These are phyloP conservation scores for Pseudopithomyces maydicus DNA, from an alignment of 2,329 filamentous ascomycete species.

Conservation along the genomic window DNA sequence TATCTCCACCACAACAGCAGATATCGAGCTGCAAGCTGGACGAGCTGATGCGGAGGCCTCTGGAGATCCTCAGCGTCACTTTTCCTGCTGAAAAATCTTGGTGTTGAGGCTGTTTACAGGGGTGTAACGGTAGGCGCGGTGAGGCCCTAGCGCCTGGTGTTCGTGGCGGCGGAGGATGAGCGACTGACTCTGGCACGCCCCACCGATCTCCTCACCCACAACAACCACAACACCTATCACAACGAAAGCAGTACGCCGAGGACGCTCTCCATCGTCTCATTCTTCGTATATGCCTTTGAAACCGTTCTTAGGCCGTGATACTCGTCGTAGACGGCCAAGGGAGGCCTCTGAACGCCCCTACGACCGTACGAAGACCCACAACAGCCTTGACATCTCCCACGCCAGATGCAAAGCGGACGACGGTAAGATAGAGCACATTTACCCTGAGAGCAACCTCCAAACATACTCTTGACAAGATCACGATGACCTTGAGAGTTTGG, in stretches of 20 bases:
- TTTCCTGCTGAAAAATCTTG: not conserved
- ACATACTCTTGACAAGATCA: not conserved
- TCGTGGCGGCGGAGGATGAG: not conserved
- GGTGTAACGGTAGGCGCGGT: not conserved
- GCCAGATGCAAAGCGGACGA: not conserved
- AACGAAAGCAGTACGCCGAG: not conserved
- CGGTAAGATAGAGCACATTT: not conserved
- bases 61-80: not conserved
- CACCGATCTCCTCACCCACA: not conserved
- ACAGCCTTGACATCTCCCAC: not conserved
- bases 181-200: not conserved
- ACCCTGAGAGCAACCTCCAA: not conserved
- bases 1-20: slow-evolving; percentile 1
- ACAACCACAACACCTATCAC: slow-evolving; percentile 1
- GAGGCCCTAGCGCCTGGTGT: not conserved
- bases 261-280: not conserved
- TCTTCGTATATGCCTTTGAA: not conserved
- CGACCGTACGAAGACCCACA: not conserved
- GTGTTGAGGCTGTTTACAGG: not conserved
- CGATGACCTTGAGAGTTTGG: not conserved
- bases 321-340: not conserved
- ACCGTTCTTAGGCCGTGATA: too few species aligned
- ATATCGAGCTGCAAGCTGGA: not conserved
- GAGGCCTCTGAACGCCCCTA: not conserved
- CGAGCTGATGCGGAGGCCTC: not conserved